phyloP scores from a whole-genome alignment of 2,329 filamentous ascomycete genomes.

The Rhexocercosporidium sp. region DNA sequence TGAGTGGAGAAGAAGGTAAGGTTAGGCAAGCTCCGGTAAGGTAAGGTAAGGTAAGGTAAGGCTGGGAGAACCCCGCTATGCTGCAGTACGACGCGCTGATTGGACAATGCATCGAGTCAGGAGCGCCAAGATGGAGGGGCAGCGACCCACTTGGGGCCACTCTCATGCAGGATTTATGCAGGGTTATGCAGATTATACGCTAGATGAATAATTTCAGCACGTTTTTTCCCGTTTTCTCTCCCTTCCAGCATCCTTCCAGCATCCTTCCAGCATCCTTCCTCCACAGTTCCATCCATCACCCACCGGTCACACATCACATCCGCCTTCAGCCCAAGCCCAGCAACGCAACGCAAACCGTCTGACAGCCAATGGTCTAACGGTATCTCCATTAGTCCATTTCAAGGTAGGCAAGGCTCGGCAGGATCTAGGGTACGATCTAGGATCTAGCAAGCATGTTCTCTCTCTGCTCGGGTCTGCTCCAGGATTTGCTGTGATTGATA shows the following conservation, averaged over 20 bases:
- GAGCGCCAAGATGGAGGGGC: conserved; percentile 1
- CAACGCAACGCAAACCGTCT: not conserved
- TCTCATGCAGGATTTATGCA: not conserved
- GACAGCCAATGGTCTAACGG: not conserved
- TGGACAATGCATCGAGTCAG: not conserved
- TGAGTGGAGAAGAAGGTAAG: not conserved
- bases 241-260: not conserved
- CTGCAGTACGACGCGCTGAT: not conserved
- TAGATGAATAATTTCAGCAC: not conserved
- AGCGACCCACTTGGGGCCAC: not conserved
- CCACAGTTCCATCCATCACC: no score
- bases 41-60: not conserved
- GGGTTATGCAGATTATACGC: not conserved
- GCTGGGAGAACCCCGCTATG: conserved; percentile 1
- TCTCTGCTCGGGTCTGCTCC: not conserved
- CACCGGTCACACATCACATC: no score
- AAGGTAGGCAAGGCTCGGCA: no score
- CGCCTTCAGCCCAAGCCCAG: no score
- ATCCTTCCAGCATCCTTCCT: not conserved
- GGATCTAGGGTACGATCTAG: no score
- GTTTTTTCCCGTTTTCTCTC: not conserved
- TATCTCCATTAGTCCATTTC: not conserved
- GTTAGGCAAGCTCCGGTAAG: not conserved
- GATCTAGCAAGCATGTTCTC: not conserved
- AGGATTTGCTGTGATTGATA: not conserved